Evolutionary conservation across 805 yeast genomes (phyloP).

Genomic region (Candida pseudoglaebosa): DNA sequence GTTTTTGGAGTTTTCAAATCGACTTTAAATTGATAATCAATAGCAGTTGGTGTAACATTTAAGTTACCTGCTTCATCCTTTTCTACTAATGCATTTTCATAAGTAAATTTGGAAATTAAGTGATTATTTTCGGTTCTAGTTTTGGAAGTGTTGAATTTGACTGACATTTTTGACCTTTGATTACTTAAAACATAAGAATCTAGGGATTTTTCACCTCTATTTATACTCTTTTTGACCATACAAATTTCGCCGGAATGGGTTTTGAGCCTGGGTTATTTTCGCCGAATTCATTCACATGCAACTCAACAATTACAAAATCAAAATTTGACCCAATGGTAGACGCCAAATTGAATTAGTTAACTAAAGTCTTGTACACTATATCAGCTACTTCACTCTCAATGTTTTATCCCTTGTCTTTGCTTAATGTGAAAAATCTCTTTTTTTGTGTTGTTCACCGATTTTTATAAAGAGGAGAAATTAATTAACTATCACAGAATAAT

Average conservation of each 20-base stretch:
- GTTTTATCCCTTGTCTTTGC: no score
- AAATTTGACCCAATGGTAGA: no score
- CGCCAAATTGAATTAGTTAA: background rate
- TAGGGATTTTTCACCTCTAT: slow-evolving; percentile 9
- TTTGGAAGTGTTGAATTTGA: slow-evolving; percentile 55
- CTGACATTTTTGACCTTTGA: slow-evolving; percentile 1
- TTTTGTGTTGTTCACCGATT: no score
- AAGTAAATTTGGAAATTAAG: slow-evolving; percentile 59
- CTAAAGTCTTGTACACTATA: slow-evolving; percentile 4
- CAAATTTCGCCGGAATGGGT: background rate
- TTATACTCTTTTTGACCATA: slow-evolving; percentile 9
- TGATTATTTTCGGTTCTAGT: slow-evolving; percentile 47
- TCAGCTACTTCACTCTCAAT: no score
- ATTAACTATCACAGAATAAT: no score
- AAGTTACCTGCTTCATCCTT: slow-evolving; percentile 48
- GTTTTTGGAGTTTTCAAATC: slow-evolving; percentile 79
- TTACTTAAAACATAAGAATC: background rate
- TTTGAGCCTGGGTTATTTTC: background rate
- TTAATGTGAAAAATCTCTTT: no score
- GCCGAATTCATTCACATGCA: slow-evolving; percentile 2
- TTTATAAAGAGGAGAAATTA: no score
- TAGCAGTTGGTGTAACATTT: slow-evolving; percentile 64
- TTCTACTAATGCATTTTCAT: slow-evolving; percentile 73
- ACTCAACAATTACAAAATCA: background rate
- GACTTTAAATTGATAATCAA: slow-evolving; percentile 80